These are phyloP conservation scores for Pachyrhizus erosus DNA, from an alignment of 306 rosid species.

Conservation along the genomic window DNA sequence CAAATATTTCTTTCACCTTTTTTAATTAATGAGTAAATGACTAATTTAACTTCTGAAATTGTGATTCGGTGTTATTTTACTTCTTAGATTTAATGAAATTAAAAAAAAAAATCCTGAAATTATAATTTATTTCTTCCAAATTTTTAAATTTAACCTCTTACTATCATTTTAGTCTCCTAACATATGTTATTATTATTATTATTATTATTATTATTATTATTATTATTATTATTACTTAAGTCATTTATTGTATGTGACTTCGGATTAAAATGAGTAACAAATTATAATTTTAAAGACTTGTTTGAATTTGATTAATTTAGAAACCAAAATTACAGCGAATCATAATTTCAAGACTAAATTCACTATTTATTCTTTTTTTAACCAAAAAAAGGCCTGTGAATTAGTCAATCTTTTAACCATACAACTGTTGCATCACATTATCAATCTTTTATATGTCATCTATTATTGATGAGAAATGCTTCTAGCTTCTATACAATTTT, in stretches of 20 bases:
- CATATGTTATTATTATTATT: no score
- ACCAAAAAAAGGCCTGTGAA: background rate
- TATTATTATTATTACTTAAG: no score
- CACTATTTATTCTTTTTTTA: background rate
- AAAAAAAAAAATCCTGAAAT: no score
- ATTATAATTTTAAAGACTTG: no score
- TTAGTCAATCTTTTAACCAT: no score
- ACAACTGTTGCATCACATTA: background rate
- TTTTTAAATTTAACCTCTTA: no score
- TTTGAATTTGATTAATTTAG: no score
- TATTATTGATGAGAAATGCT: background rate
- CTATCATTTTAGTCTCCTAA: no score
- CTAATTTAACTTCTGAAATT: background rate
- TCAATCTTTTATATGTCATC: background rate
- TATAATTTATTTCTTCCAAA: no score
- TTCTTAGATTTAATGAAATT: background rate
- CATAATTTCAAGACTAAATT: background rate
- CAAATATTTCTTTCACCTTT: conserved; percentile 17
- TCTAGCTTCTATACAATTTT: background rate
- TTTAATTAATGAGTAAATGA: background rate
- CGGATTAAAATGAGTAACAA: no score
- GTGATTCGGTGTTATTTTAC: background rate
- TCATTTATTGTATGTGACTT: no score
- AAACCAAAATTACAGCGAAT: background rate
- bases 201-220: no score